phyloP scores from a whole-genome alignment of 2,329 filamentous ascomycete species.

The Fusarium miscanthi region DNA sequence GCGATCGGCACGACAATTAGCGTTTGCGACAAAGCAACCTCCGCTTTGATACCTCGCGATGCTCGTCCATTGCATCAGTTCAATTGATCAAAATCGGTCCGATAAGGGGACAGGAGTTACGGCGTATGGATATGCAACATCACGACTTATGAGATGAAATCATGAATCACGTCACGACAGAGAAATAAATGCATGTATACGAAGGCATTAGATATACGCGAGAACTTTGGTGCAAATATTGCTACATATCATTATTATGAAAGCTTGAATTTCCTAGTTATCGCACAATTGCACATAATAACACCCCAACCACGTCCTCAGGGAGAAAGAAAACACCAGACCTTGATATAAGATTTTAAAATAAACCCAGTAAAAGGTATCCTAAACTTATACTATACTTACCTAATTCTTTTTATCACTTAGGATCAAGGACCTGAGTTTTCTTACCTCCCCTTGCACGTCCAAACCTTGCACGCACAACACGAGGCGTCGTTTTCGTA shows the following conservation, averaged over 20 bases:
- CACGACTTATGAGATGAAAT: slow-evolving; percentile 23
- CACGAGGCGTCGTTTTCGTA: neutral
- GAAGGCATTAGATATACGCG: neutral
- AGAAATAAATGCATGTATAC: neutral
- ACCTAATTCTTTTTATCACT: too few species aligned
- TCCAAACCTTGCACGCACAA: neutral
- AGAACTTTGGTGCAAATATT: neutral
- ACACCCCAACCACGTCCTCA: neutral
- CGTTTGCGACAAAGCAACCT: neutral
- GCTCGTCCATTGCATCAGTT: neutral
- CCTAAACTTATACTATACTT: too few species aligned
- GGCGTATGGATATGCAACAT: neutral
- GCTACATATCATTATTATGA: neutral
- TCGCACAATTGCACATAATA: neutral
- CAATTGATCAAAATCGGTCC: neutral
- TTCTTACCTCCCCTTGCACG: neutral
- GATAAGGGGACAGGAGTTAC: neutral
- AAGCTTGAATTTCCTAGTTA: neutral
- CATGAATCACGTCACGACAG: neutral
- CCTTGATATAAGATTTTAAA: too few species aligned
- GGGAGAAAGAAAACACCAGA: too few species aligned
- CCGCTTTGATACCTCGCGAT: neutral
- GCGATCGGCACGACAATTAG: neutral
- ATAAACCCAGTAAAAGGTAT: too few species aligned
- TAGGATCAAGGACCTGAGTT: too few species aligned